These are phyloP conservation scores for Haplosporangium sp. DNA, from an alignment of 371 early-diverging fungal genomes.

Conservation along the genomic window DNA sequence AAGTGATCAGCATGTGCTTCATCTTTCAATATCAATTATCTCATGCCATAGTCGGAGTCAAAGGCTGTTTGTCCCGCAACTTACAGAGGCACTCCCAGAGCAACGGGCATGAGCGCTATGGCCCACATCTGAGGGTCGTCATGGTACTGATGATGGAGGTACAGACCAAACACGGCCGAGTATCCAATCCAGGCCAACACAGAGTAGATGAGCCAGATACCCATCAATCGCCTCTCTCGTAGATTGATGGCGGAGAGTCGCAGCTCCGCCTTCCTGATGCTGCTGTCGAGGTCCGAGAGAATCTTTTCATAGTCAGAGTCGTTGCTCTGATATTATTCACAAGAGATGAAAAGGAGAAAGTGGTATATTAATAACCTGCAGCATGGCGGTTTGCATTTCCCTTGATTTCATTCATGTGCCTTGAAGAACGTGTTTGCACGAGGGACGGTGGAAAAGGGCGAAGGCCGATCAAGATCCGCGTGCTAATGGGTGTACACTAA, in stretches of 20 bases:
- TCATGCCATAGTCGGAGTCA: constrained; percentile 12
- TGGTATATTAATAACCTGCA: constrained; percentile 30
- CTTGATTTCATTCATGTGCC: background rate
- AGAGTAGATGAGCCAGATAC: constrained; percentile 79
- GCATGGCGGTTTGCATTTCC: background rate
- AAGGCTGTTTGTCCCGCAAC: constrained; percentile 32
- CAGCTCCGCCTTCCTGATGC: constrained; percentile 78
- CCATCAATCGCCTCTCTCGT: constrained; percentile 71
- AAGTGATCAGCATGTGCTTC: constrained; percentile 23
- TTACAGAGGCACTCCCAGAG: constrained; percentile 68
- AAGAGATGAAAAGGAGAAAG: background rate
- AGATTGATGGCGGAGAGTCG: constrained; percentile 69
- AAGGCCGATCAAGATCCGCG: no score
- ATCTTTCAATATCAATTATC: constrained; percentile 5
- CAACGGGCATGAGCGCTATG: constrained; percentile 61
- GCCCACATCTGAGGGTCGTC: constrained; percentile 60
- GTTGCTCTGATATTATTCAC: constrained; percentile 31
- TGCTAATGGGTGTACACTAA: no score
- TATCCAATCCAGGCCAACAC: constrained; percentile 74
- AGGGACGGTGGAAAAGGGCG: background rate
- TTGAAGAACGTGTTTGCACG: background rate
- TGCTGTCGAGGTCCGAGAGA: constrained; percentile 79
- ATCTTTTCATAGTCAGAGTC: constrained; percentile 85
- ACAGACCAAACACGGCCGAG: constrained; percentile 65
- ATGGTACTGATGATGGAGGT: constrained; percentile 59